These are phyloP conservation scores for Xenoacremonium recifei DNA, from an alignment of 2,329 filamentous ascomycete species.

Conservation along the genomic window DNA sequence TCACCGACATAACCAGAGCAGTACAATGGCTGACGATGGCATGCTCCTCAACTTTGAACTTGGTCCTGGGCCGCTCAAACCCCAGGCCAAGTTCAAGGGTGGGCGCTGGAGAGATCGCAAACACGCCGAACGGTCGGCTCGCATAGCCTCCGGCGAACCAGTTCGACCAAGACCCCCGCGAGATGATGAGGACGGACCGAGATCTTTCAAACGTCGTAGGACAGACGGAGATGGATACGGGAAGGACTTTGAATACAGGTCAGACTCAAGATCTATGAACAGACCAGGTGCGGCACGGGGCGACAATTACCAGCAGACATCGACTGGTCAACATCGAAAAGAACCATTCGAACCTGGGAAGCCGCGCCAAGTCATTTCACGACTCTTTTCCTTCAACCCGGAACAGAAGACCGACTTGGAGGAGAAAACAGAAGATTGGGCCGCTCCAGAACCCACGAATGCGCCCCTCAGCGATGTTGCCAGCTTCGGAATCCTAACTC, in stretches of 20 bases:
- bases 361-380: slow-evolving; percentile 71
- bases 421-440: slow-evolving; percentile 49
- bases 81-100: slow-evolving; percentile 71
- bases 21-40: slow-evolving; percentile 84
- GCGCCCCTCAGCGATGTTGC: slow-evolving; percentile 83
- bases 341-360: slow-evolving; percentile 17
- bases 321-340: slow-evolving; percentile 2
- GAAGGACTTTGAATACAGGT: slow-evolving; percentile 15
- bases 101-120: slow-evolving; percentile 92
- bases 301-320: slow-evolving; percentile 19
- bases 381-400: slow-evolving; percentile 90
- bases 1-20: background rate
- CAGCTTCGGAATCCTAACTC: slow-evolving; percentile 81
- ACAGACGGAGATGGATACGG: slow-evolving; percentile 18
- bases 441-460: slow-evolving; percentile 74
- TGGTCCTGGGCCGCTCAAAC: slow-evolving; percentile 62
- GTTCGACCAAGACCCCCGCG: slow-evolving; percentile 17
- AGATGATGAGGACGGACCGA: slow-evolving; percentile 27
- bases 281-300: slow-evolving; percentile 19
- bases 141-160: slow-evolving; percentile 19
- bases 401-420: slow-evolving; percentile 62
- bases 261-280: slow-evolving; percentile 8
- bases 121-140: slow-evolving; percentile 53
- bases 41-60: slow-evolving; percentile 92
- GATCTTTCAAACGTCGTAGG: slow-evolving; percentile 47